Base-by-base conservation (phyloP, 495 filamentous ascomycete species). In the Talaromyces liani region DNA sequence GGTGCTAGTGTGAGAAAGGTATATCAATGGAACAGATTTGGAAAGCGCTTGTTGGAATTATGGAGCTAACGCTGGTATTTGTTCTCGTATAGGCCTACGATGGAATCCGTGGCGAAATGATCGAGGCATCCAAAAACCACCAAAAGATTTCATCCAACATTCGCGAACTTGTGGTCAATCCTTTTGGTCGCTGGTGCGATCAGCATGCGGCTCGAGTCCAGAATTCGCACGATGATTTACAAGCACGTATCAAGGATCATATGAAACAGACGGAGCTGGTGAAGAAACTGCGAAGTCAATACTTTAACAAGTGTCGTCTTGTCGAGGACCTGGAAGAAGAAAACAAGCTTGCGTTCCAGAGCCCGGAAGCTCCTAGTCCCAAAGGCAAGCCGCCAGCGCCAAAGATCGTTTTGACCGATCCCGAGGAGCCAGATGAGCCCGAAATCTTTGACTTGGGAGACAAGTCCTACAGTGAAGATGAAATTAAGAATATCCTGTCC, bases 261-360 rank as follows among this genome's bases (percentile, higher is more conserved):
- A 91, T 96, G 70, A 92, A 90, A 67, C 95, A 98, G 73, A 88
- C 88, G 49, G 95, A 98, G 60, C 71, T 83, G 25, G 91, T 95
- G 34, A 90, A 91, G 79, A 97, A 98, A 77, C 82, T 97, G 64
- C 86, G 95, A 51, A 97, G 92, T 70, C 85, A 88, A 65, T 99
- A 99, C 75, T 99, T 96, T 84, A 98, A 97, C 79, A 98, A 97
- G 76, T 99, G 94, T 70, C 89, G 94, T 54, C 83, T 96, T 51
- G 87, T 97, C 6, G 94, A 99, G 73, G 94, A 99, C 70, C 75
- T 97, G 61, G 95, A 98, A 69, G 94, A 99, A 75, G 94, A 99
- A 82, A 96, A 97, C 71, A 97, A 98, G 75, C 85, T 99, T 12
- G 93, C 91, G 33, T 97, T 98, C 72, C 91, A 97, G 70, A 91